Percentiles rank a stretch among this genome's conserved stretches.
Evolutionary conservation across 2,329 filamentous ascomycete species (phyloP).

Genomic region (Rutstroemia sp.): DNA sequence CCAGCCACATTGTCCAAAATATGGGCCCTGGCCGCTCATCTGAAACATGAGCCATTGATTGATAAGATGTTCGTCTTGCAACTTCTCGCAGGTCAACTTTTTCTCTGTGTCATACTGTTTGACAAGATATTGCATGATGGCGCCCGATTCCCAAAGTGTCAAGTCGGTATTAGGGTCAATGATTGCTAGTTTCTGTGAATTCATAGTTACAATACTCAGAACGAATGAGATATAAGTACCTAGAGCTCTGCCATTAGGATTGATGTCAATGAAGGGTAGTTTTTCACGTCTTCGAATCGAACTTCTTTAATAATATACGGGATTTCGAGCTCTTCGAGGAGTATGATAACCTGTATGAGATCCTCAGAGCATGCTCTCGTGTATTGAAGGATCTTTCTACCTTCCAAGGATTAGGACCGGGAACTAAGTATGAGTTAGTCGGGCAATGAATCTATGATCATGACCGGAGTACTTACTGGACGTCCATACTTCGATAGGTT

Average conservation of each 20-base stretch:
- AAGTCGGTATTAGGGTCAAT: conserved; percentile 36
- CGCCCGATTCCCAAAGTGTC: conserved; percentile 39
- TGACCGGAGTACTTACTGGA: too few relatives aligned
- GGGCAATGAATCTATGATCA: too few relatives aligned
- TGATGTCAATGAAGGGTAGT: conserved; percentile 29
- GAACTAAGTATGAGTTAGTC: too few relatives aligned
- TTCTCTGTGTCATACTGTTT: conserved; percentile 35
- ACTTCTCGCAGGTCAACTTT: conserved; percentile 28
- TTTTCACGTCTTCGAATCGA: conserved; percentile 35
- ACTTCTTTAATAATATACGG: conserved; percentile 33
- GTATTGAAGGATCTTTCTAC: too few relatives aligned
- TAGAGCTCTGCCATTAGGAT: conserved; percentile 28
- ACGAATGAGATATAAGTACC: not conserved
- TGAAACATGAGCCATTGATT: conserved; percentile 35
- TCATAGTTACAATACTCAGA: not conserved
- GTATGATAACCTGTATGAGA: conserved; percentile 30
- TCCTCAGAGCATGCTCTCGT: not conserved
- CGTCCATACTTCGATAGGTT: too few relatives aligned
- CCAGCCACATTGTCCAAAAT: conserved; percentile 34
- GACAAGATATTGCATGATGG: conserved; percentile 38
- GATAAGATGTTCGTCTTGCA: not conserved
- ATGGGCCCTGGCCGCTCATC: conserved; percentile 33
- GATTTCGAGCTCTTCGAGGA: conserved; percentile 37
- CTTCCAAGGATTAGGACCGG: too few relatives aligned
- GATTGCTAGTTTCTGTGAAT: conserved; percentile 14